These are phyloP conservation scores for Syncephalastrum racemosum DNA, from an alignment of 371 early-diverging fungal genomes.

Conservation along the genomic window DNA sequence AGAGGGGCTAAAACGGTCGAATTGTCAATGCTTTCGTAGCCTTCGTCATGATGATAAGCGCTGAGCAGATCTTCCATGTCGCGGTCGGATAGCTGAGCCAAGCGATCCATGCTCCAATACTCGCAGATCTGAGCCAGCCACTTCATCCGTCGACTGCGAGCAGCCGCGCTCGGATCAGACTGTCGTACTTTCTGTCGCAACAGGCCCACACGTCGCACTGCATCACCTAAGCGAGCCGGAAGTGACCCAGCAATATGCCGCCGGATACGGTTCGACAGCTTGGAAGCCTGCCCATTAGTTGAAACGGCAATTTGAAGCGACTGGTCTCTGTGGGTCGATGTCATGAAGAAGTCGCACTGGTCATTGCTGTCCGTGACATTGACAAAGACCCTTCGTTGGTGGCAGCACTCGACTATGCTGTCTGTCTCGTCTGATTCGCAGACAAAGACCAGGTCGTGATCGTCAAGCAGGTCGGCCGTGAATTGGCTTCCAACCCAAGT, in stretches of 20 bases:
- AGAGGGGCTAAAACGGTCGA: constrained; percentile 9
- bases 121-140: constrained; percentile 79
- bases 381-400: constrained; percentile 59
- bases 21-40: constrained; percentile 39
- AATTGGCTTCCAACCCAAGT: constrained; percentile 28
- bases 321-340: constrained; percentile 71
- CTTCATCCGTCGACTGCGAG: constrained; percentile 63
- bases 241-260: constrained; percentile 56
- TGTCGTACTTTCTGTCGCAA: constrained; percentile 57
- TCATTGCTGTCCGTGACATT: constrained; percentile 80
- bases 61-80: constrained; percentile 64
- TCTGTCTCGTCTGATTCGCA: constrained; percentile 16
- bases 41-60: constrained; percentile 66
- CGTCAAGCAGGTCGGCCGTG: constrained; percentile 4
- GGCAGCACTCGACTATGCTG: constrained; percentile 51
- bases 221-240: constrained; percentile 60
- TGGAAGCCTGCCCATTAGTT: constrained; percentile 79
- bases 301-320: constrained; percentile 78
- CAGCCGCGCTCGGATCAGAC: constrained; percentile 54
- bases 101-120: constrained; percentile 66
- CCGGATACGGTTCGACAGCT: constrained; percentile 69
- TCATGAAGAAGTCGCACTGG: constrained; percentile 81
- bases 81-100: constrained; percentile 55
- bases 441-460: constrained; percentile 35
- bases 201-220: constrained; percentile 62